phyloP scores from a whole-genome alignment of 805 yeast genomes.

The Candida parachauliodes region DNA sequence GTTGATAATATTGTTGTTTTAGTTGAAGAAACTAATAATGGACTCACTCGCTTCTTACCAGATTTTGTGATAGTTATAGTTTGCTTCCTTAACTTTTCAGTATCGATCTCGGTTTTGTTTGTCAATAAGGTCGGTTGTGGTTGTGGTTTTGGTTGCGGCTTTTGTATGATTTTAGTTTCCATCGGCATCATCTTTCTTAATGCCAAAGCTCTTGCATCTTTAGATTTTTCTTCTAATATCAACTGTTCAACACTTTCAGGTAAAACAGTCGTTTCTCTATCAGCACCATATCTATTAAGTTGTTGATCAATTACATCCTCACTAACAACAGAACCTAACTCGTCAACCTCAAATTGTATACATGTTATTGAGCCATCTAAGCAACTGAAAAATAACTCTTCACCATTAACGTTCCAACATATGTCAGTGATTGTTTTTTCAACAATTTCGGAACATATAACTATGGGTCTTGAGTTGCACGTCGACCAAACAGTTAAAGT shows the following conservation, averaged over 20 bases:
- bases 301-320: slow-evolving; percentile 63
- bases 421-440: slow-evolving; percentile 81
- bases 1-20: slow-evolving; percentile 1
- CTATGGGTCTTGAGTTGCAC: slow-evolving; percentile 65
- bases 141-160: neutral
- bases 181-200: slow-evolving; percentile 9
- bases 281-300: slow-evolving; percentile 82
- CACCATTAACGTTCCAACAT: slow-evolving; percentile 85
- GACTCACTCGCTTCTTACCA: slow-evolving; percentile 74
- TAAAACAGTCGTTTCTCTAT: slow-evolving; percentile 74
- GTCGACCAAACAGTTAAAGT: slow-evolving; percentile 89
- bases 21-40: slow-evolving; percentile 54
- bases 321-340: slow-evolving; percentile 71
- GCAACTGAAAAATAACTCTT: slow-evolving; percentile 68
- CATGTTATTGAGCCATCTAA: slow-evolving; percentile 80
- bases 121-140: neutral
- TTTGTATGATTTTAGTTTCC: slow-evolving; percentile 14
- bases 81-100: slow-evolving; percentile 17
- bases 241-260: slow-evolving; percentile 87
- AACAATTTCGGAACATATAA: slow-evolving; percentile 74
- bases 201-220: slow-evolving; percentile 10
- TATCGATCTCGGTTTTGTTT: neutral
- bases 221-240: slow-evolving; percentile 62
- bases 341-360: slow-evolving; percentile 58
- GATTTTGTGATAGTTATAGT: slow-evolving; percentile 66